Base-by-base conservation (phyloP, 139 green algal species). In the Medakamo hakoo region DNA sequence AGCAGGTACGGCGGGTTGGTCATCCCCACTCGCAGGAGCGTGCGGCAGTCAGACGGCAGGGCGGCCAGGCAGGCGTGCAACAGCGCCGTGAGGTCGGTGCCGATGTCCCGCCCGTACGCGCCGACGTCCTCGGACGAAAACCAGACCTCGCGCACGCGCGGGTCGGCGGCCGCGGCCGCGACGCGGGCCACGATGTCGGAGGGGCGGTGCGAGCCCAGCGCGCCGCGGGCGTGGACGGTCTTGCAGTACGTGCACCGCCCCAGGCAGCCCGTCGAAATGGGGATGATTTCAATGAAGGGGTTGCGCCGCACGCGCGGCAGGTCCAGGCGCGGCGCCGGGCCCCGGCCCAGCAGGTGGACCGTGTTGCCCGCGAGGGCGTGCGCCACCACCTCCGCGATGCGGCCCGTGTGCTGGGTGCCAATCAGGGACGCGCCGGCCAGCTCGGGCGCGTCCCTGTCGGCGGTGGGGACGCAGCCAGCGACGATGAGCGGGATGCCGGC, bases 201-300 rank as follows among this genome's bases (percentile, higher is more conserved):
- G 4, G 67, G 71, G 62, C 76, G 73, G 65, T 94, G 92, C 63
- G 63, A 79, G 65, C 85, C 84, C 55, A 94, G 82, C 27, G 91
- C 71, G 18, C 90, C 89, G 1, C 89, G 70, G 4, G 89, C 89
- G 69, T 96, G 89, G 68, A 95, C 94, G 23, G 90, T 97, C 76
- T 97, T 97, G 89, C 90, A 97, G 77, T 97, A 97, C 28, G 90
- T 97, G 77, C 90, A 97, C 4, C 75, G 69, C 24, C 90, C 90
- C 31, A 96, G 80, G 63, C 75, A 81, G 56, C 75, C 75, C 48
- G 84, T 92, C 57, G 80, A 94, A 30, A 96, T 79, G 5, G 90
- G 90, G 28, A 97, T 40, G 63, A 97, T 95, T 74, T 96, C 90
- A 2, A 97, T 75, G 65, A 84, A 82, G 27, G 66, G 63, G 76